phyloP scores from a whole-genome alignment of 139 green algal genomes.

The Chlorokybus atmophyticus region DNA sequence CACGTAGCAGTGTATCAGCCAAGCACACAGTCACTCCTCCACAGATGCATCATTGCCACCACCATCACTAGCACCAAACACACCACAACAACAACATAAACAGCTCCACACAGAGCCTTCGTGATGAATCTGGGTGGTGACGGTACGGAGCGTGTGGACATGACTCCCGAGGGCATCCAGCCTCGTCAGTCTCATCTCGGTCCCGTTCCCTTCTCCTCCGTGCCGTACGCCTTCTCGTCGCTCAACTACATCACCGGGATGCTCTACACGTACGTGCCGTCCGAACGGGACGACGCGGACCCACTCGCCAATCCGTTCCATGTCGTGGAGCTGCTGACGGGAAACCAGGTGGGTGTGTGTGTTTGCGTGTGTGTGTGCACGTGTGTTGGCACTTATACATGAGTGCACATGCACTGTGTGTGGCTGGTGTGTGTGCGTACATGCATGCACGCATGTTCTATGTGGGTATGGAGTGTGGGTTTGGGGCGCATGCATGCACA shows the following conservation, averaged over 20 bases:
- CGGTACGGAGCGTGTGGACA: not conserved
- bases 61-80: no score
- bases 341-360: not conserved
- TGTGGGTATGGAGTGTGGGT: no score
- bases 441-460: no score
- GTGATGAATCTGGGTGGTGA: not conserved
- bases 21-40: no score
- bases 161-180: not conserved
- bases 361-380: no score
- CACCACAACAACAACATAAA: no score
- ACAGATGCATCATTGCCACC: no score
- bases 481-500: no score
- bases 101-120: not conserved
- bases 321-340: not conserved
- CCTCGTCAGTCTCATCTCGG: not conserved
- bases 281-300: not conserved
- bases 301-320: not conserved
- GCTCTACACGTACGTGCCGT: not conserved
- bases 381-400: no score
- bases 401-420: no score
- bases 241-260: not conserved
- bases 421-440: no score
- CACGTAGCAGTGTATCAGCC: no score
- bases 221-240: not conserved
- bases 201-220: not conserved